These are phyloP conservation scores for Leptosphaerulina australis DNA, from an alignment of 2,329 filamentous ascomycete species.

Conservation along the genomic window DNA sequence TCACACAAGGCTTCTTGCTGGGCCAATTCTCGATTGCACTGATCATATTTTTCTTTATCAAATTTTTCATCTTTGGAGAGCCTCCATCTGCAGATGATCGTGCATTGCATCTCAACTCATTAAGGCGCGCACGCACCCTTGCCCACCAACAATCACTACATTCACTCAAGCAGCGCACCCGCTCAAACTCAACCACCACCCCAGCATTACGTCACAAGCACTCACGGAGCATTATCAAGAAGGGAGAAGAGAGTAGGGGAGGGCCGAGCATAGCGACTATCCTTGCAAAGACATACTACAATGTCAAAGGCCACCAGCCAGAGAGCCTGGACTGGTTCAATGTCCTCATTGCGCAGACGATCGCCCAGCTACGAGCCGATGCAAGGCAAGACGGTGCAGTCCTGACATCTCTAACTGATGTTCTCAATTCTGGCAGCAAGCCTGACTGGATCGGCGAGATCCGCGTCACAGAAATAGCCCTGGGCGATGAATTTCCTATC, in stretches of 20 bases:
- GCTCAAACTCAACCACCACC: slow-evolving; percentile 44
- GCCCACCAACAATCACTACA: slow-evolving; percentile 61
- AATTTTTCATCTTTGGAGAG: slow-evolving; percentile 99
- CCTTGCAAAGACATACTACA: slow-evolving; percentile 96
- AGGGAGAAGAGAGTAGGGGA: slow-evolving; percentile 50
- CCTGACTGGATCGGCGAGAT: slow-evolving; percentile 95
- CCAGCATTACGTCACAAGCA: slow-evolving; percentile 46
- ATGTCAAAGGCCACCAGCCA: slow-evolving; percentile 91
- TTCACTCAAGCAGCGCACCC: slow-evolving; percentile 34
- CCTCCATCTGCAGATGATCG: slow-evolving; percentile 82
- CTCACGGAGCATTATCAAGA: slow-evolving; percentile 54
- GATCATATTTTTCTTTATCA: slow-evolving; percentile 92
- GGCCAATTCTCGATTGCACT: slow-evolving; percentile 93
- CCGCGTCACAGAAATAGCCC: slow-evolving; percentile 86
- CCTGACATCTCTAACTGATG: slow-evolving; percentile 79
- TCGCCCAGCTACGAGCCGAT: slow-evolving; percentile 91
- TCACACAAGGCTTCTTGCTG: slow-evolving; percentile 90
- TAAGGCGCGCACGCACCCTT: slow-evolving; percentile 73
- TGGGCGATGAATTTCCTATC: slow-evolving; percentile 97
- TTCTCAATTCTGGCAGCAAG: slow-evolving; percentile 83
- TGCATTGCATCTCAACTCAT: slow-evolving; percentile 74
- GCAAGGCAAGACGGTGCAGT: slow-evolving; percentile 92
- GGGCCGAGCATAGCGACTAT: slow-evolving; percentile 91
- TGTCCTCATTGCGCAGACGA: slow-evolving; percentile 92
- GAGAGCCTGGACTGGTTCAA: slow-evolving; percentile 99